A percentile compares a stretch with the other conserved stretches of the same genome.
Conservation (phyloP, 495 filamentous ascomycete species). For the Penicillium cataractarum region DNA sequence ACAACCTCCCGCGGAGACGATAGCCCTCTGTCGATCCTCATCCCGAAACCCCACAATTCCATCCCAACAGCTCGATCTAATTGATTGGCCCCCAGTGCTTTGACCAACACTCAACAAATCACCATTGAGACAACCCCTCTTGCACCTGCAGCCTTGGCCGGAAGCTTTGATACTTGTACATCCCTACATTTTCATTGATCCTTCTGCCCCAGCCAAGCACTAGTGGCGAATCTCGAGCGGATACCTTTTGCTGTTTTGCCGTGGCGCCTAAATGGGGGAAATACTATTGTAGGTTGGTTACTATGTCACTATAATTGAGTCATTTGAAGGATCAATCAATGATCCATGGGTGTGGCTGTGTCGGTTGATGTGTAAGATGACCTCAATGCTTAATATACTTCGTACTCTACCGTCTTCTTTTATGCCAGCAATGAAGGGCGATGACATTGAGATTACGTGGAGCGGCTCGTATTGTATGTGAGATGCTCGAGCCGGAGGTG, state of each 20-base stretch:
- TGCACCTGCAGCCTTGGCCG: neutral
- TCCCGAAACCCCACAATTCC: neutral
- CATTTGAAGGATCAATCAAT: neutral
- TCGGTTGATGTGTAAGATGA: neutral
- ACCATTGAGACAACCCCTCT: neutral
- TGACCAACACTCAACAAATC: neutral
- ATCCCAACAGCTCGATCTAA: neutral
- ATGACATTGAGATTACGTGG: neutral
- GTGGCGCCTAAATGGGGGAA: neutral
- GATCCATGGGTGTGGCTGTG: neutral
- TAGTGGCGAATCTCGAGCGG: neutral
- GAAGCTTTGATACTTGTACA: neutral
- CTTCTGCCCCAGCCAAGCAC: neutral
- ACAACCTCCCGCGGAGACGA: neutral
- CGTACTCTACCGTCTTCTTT: neutral
- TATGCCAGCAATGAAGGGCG: neutral
- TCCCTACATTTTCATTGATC: too few species aligned
- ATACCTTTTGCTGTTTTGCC: constrained; percentile 5
- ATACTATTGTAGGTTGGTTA: neutral
- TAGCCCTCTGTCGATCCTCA: neutral
- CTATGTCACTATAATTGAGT: neutral
- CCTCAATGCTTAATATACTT: neutral
- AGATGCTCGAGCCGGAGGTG: neutral
- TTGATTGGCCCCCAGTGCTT: neutral
- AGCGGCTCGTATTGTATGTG: neutral